phyloP scores from a whole-genome alignment of 1,284 basidiomycete genomes.

The Naganishia sp. region DNA sequence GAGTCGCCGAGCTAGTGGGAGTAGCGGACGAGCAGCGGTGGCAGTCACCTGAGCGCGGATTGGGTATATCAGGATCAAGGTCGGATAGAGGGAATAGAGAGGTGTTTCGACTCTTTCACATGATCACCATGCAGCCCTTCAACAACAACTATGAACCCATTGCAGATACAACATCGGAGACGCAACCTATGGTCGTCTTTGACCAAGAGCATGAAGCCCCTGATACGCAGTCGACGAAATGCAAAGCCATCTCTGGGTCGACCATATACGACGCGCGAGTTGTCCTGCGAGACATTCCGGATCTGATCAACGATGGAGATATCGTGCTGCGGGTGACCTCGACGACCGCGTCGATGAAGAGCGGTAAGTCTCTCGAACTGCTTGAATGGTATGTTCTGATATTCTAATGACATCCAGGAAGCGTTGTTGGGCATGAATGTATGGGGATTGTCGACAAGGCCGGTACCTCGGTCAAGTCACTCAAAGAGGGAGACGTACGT shows the following conservation, averaged over 20 bases:
- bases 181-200: too few species aligned
- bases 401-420: conserved; percentile 50
- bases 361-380: background rate
- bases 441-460: conserved; percentile 58
- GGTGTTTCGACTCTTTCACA: too few species aligned
- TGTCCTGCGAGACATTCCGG: conserved; percentile 65
- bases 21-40: background rate
- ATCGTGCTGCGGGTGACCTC: conserved; percentile 69
- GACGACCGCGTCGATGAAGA: conserved; percentile 63
- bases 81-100: too few species aligned
- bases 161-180: background rate
- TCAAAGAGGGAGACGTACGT: conserved; percentile 60
- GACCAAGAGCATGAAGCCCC: too few species aligned
- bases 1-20: background rate
- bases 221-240: background rate
- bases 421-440: conserved; percentile 76
- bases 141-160: conserved; percentile 6
- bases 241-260: conserved; percentile 68
- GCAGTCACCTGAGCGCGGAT: background rate
- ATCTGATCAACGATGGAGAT: conserved; percentile 67
- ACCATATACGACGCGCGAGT: conserved; percentile 58
- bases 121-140: background rate
- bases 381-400: background rate
- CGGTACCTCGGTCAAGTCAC: conserved; percentile 64
- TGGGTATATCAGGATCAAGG: too few species aligned